These are phyloP conservation scores for Phytophthora pisi DNA, from an alignment of 352 stramenopile species.

Conservation along the genomic window DNA sequence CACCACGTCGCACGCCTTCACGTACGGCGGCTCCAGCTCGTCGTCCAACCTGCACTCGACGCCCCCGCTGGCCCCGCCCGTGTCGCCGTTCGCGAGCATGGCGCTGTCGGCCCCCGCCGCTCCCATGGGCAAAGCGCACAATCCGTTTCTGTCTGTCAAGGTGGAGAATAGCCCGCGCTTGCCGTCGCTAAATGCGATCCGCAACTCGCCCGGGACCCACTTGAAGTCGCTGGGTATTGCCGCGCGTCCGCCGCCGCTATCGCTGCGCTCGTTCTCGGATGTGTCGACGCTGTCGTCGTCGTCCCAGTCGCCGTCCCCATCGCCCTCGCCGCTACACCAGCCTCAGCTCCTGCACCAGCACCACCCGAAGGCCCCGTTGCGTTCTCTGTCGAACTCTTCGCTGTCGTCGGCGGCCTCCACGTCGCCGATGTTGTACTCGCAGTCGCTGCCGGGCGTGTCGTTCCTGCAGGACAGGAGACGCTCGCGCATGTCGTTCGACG, in stretches of 20 bases:
- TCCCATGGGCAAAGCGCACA: constrained; percentile 53
- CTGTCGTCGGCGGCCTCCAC: constrained; percentile 41
- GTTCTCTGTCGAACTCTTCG: constrained; percentile 48
- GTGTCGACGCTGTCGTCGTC: constrained; percentile 56
- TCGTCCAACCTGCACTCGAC: constrained; percentile 52
- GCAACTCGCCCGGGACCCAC: constrained; percentile 60
- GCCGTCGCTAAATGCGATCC: constrained; percentile 74
- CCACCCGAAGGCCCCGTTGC: constrained; percentile 26
- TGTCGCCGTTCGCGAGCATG: constrained; percentile 76
- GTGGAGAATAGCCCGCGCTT: constrained; percentile 71
- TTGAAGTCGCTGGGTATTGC: constrained; percentile 68
- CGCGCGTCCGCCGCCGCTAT: constrained; percentile 55
- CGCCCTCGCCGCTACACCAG: constrained; percentile 44
- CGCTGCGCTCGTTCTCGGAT: constrained; percentile 62
- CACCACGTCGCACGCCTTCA: constrained; percentile 54
- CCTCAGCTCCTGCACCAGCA: constrained; percentile 34
- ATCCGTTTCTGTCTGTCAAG: constrained; percentile 63
- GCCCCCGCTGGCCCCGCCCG: constrained; percentile 56
- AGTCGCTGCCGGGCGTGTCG: constrained; percentile 70
- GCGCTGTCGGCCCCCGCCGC: constrained; percentile 69
- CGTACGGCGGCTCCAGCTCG: constrained; percentile 63
- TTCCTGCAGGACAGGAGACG: constrained; percentile 61
- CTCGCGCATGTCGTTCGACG: constrained; percentile 72
- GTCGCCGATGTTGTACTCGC: constrained; percentile 58
- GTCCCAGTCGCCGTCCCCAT: constrained; percentile 44